Evolutionary conservation across 2,329 filamentous ascomycete genomes (phyloP).

Genomic region (Magnaporthiopsis rhizophila): DNA sequence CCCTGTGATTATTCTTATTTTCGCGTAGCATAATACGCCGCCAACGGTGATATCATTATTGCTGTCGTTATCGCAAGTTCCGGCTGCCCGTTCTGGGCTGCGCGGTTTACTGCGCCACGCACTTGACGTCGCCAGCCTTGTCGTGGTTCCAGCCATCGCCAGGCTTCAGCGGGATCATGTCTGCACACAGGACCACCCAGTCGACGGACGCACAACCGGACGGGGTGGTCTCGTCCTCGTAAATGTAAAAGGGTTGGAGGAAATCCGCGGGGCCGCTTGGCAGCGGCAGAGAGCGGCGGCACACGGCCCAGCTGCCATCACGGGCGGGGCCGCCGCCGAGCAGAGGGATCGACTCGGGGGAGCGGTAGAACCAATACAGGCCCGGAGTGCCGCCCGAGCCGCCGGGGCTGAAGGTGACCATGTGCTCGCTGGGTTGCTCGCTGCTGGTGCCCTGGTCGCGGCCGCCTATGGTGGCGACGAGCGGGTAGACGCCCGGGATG

Average conservation of each 20-base stretch:
- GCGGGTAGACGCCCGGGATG: conserved; percentile 5
- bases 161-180: conserved; percentile 1
- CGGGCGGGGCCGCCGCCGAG: not conserved
- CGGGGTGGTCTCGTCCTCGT: not conserved
- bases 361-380: not conserved
- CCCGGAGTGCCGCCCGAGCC: not conserved
- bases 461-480: not conserved
- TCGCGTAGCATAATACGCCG: not conserved
- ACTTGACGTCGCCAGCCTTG: conserved; percentile 1
- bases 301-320: conserved; percentile 1
- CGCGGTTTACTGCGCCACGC: not conserved
- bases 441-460: not conserved
- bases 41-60: not conserved
- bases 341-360: not conserved
- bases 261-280: not conserved
- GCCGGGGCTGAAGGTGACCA: not conserved
- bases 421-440: conserved; percentile 1
- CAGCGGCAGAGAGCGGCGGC: not conserved
- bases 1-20: too few relatives aligned
- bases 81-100: not conserved
- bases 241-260: not conserved
- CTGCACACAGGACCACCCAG: not conserved
- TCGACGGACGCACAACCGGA: not conserved
- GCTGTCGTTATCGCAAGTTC: not conserved
- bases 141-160: conserved; percentile 4